Percentiles rank a stretch among this genome's conserved stretches.
Conservation (phyloP, 2,329 filamentous ascomycete species). For the Aureobasidium sp. region DNA sequence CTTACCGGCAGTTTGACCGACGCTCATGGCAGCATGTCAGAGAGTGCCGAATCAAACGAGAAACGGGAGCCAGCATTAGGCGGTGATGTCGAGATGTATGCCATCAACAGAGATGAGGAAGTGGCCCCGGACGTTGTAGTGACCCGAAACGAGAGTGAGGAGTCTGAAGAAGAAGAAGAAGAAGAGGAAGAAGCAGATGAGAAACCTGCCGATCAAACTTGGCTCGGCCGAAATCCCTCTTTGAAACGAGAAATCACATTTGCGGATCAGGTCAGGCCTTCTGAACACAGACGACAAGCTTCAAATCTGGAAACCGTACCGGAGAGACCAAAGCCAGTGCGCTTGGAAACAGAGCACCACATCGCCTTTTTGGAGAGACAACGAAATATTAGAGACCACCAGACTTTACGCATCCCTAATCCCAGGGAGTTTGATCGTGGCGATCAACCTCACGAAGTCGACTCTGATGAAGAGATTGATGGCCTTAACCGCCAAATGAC, state of each 20-base stretch:
- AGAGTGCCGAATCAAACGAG: conserved; percentile 17
- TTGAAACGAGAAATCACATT: conserved; percentile 52
- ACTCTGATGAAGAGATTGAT: conserved; percentile 33
- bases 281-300: conserved; percentile 36
- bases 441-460: conserved; percentile 55
- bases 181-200: neutral
- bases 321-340: conserved; percentile 41
- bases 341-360: conserved; percentile 60
- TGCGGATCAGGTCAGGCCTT: conserved; percentile 53
- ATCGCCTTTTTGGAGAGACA: conserved; percentile 85
- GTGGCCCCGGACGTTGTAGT: conserved; percentile 21
- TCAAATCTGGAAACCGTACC: conserved; percentile 28
- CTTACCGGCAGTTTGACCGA: conserved; percentile 15
- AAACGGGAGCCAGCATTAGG: neutral
- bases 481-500: conserved; percentile 22
- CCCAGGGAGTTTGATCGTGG: conserved; percentile 85
- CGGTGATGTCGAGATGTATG: neutral
- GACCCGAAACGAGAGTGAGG: conserved; percentile 27
- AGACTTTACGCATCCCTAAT: conserved; percentile 78
- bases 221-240: conserved; percentile 22
- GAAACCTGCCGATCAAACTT: conserved; percentile 12
- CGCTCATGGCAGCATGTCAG: neutral
- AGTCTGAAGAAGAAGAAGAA: neutral
- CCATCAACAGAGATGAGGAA: neutral
- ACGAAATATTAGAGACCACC: conserved; percentile 59